Evolutionary conservation across 768 basidiomycete species (phyloP).

Genomic region (Leucogyrophana mollusca): DNA sequence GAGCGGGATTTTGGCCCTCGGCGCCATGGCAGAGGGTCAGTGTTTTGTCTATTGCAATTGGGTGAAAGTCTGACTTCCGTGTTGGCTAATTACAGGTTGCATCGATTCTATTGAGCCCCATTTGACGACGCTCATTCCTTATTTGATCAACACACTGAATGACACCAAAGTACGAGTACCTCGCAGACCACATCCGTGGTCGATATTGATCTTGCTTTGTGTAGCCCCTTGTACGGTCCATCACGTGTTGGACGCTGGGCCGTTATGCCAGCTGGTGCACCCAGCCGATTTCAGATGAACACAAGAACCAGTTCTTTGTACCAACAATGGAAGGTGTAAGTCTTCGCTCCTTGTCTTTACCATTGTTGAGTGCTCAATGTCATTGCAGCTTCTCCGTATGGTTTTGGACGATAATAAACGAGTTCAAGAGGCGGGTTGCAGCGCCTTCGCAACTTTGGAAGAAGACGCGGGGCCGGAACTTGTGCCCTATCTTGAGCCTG

Average conservation of each 20-base stretch:
- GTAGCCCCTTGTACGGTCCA: constrained; percentile 95
- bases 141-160: constrained; percentile 85
- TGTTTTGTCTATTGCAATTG: constrained; percentile 5
- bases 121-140: constrained; percentile 89
- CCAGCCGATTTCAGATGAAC: constrained; percentile 79
- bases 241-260: constrained; percentile 99
- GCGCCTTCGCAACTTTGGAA: constrained; percentile 96
- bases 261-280: constrained; percentile 98
- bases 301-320: constrained; percentile 88
- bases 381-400: constrained; percentile 87
- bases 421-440: constrained; percentile 98
- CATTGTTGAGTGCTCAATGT: constrained; percentile 1
- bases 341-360: constrained; percentile 20
- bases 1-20: constrained; percentile 92
- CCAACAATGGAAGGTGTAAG: constrained; percentile 97
- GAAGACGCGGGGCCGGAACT: constrained; percentile 93
- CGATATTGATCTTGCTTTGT: constrained; percentile 6
- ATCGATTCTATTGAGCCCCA: constrained; percentile 96
- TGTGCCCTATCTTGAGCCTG: constrained; percentile 91
- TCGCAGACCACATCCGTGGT: constrained; percentile 6
- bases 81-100: constrained; percentile 59
- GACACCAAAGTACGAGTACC: constrained; percentile 76
- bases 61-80: not conserved
- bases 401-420: constrained; percentile 98
- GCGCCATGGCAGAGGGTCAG: constrained; percentile 97